Evolutionary conservation across 148 eudicot species (phyloP).

Genomic region (Spergularia bocconei): DNA sequence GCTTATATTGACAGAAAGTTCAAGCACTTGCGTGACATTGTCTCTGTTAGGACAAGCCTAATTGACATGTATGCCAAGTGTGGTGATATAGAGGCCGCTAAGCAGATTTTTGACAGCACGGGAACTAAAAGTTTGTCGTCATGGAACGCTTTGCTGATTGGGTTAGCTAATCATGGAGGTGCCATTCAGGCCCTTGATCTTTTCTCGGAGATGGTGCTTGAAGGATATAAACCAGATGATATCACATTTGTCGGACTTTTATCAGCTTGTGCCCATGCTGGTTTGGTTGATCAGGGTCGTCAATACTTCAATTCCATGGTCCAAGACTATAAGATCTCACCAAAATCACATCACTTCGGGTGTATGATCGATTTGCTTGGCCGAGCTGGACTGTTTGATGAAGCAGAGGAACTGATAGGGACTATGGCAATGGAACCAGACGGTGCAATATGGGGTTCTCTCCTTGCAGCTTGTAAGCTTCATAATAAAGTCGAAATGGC

Average conservation of each 20-base stretch:
- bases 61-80: slow-evolving; percentile 75
- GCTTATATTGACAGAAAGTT: slow-evolving; percentile 37
- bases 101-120: slow-evolving; percentile 38
- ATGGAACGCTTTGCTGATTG: slow-evolving; percentile 56
- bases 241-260: slow-evolving; percentile 57
- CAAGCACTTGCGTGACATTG: slow-evolving; percentile 24
- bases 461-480: slow-evolving; percentile 52
- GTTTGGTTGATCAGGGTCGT: slow-evolving; percentile 51
- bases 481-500: slow-evolving; percentile 49
- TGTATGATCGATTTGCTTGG: slow-evolving; percentile 57
- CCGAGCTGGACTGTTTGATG: slow-evolving; percentile 51
- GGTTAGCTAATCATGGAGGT: slow-evolving; percentile 55
- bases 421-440: slow-evolving; percentile 53
- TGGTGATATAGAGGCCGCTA: slow-evolving; percentile 49
- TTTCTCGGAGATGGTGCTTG: slow-evolving; percentile 38
- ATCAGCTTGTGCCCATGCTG: slow-evolving; percentile 60
- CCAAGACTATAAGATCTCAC: slow-evolving; percentile 34
- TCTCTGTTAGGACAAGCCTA: slow-evolving; percentile 41
- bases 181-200: slow-evolving; percentile 34
- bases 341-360: slow-evolving; percentile 50
- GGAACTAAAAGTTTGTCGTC: slow-evolving; percentile 30
- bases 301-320: slow-evolving; percentile 44
- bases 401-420: slow-evolving; percentile 40
- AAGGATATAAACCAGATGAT: slow-evolving; percentile 49
- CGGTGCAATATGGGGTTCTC: slow-evolving; percentile 58